phyloP scores from a whole-genome alignment of 257 asterid species.

The Henckelia pumila region DNA sequence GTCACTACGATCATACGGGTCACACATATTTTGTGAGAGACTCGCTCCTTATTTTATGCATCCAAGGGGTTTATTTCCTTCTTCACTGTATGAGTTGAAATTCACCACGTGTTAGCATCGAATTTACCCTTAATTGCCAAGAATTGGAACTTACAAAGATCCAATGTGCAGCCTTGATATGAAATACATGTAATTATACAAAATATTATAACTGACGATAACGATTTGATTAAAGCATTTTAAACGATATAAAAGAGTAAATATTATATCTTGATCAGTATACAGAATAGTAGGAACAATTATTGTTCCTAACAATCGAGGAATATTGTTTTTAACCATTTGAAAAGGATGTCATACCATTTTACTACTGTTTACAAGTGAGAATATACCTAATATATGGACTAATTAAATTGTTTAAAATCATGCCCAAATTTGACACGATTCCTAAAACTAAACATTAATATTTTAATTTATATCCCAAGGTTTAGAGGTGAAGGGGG shows the following conservation, averaged over 20 bases:
- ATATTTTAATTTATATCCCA: conserved; percentile 12
- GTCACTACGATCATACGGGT: too few species aligned
- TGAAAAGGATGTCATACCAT: not conserved
- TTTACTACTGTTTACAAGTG: conserved; percentile 14
- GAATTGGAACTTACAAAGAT: not conserved
- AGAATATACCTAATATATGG: conserved; percentile 4
- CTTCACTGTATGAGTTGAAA: not conserved
- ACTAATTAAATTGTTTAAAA: not conserved
- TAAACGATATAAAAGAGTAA: not conserved
- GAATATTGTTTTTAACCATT: not conserved
- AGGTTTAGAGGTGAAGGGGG: conserved; percentile 30
- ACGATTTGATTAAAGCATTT: too few species aligned
- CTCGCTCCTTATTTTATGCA: too few species aligned
- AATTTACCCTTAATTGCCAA: not conserved
- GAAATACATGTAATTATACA: not conserved
- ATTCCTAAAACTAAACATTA: not conserved
- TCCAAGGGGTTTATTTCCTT: too few species aligned
- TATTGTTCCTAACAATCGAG: not conserved
- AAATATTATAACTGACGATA: too few species aligned
- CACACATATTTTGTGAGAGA: too few species aligned
- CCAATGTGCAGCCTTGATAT: not conserved
- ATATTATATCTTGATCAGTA: not conserved
- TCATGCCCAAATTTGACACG: conserved; percentile 17
- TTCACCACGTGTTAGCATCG: too few species aligned
- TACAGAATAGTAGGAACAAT: not conserved